Percentiles rank a stretch among this genome's conserved stretches.
phyloP scores from a whole-genome alignment of 148 eudicot species.

The Diospyros kaki region DNA sequence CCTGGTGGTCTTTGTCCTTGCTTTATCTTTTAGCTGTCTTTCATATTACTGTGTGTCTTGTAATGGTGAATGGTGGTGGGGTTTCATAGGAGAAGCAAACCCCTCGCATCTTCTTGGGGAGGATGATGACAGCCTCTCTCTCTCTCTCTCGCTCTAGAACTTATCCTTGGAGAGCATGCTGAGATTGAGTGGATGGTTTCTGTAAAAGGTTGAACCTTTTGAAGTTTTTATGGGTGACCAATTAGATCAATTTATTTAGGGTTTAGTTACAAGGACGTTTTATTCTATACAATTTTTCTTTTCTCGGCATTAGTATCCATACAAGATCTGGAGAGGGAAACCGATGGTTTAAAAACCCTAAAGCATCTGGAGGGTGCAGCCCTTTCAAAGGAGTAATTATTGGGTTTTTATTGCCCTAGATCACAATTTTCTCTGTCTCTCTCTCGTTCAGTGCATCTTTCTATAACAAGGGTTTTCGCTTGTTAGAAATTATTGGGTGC shows the following conservation, averaged over 20 bases:
- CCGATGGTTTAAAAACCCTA: no score
- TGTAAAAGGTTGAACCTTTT: not conserved
- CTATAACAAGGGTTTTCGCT: no score
- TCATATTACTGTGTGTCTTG: not conserved
- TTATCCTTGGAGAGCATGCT: not conserved
- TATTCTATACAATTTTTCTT: no score
- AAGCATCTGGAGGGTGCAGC: no score
- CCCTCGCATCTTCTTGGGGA: not conserved
- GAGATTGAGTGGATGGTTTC: not conserved
- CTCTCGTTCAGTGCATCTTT: no score
- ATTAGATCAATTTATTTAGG: not conserved
- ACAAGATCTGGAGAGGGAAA: no score
- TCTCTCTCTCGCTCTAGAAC: not conserved
- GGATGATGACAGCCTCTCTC: not conserved
- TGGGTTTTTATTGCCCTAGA: no score
- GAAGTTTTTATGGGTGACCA: not conserved
- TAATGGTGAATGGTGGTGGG: not conserved
- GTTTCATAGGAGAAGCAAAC: not conserved
- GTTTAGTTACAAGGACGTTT: no score
- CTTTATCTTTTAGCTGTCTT: constrained; percentile 4
- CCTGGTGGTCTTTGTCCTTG: not conserved
- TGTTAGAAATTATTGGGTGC: no score
- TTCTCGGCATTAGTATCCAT: no score
- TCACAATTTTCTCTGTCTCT: no score
- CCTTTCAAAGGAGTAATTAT: no score